Evolutionary conservation across 176 grass and related monocot species (phyloP), one percentile per base, ranked within the genome.

Genomic region (Triticum monococcum): DNA sequence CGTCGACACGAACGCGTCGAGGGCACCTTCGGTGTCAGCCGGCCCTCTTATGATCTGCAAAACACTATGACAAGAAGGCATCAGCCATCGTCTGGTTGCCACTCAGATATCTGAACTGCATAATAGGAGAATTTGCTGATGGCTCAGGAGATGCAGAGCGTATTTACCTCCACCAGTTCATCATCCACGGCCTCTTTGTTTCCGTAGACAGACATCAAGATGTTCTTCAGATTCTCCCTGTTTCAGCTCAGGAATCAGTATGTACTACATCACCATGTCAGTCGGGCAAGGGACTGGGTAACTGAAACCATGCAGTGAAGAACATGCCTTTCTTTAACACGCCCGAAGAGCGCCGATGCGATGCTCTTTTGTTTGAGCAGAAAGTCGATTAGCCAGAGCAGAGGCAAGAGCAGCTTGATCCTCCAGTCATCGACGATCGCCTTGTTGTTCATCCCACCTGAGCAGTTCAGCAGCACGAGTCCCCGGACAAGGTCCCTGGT

Each of bases 381-480:
- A 17, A 99, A 86, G 76, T 99, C 97, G 1, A 99, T 83, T 26
- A 99, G 89, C 97, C 79, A 93, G 54, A 96, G 92, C 72, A 99
- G 85, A 65, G 97, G 92, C 61, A 92, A 79, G 66, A 96, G 72
- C 38, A 96, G 32, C 83, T 96, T 98, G 37, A 98, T 96, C 82
- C 97, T 92, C 97, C 94, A 98, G 78, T 98, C 97, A 37, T 98
- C 97, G 3, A 98, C 97, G 57, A 98, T 91, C 17, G 94, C 97
- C 68, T 98, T 98, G 83, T 98, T 98, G 92, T 99, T 96, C 94
- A 99, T 96, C 56, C 94, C 94, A 4, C 97, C 97, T 4, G 97
- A 85, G 54, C 92, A 99, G 75, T 99, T 99, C 16, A 99, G 81
- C 31, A 99, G 92, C 4, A 96, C 97, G 60, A 99, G 89, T 5